Evolutionary conservation across 2,329 filamentous ascomycete genomes (phyloP), one percentile per base, ranked within the genome.

Genomic region (Nemania diffusa): DNA sequence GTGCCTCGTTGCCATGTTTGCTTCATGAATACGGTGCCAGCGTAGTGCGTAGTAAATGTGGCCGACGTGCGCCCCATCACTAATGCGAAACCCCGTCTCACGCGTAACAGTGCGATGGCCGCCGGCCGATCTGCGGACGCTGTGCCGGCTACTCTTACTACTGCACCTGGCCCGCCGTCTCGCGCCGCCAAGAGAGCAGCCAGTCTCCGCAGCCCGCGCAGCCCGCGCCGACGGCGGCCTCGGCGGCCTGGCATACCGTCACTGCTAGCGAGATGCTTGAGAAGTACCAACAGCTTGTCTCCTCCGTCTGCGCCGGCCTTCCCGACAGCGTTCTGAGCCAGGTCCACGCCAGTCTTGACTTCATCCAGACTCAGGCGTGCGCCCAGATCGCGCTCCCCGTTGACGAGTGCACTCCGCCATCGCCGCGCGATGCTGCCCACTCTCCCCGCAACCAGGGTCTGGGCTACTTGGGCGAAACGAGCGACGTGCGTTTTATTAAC

Each of bases 401-500:
- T 29, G 48, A 51, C 40, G 24, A 15, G 20, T 44, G 5, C 11
- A 40, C 34, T 13, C 34, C 27, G 27, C 8, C 51, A 9, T 6
- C n/a, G 1, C n/a, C n/a, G n/a, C n/a, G n/a, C n/a, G 44, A 59
- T 50, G 40, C 20, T 20, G 29, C 27, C 2, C 26, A 13, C 40
- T n/a, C 57, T n/a, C 57, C 13, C 17, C 37, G 26, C 11, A 40
- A 15, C 22, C 24, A 20, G 22, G 29, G 17, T 6, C 37, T 26
- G 17, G 44, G 44, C 37, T 59, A 59, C 29, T 24, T 59, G 9
- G 57, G 57, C 22, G 57, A 59, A 26, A 59, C 44, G 9, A 59
- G 57, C 26, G 57, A 59, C 20, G 44, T 59, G 11, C 57, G 44
- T 20, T 59, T 59, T 44, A 13, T 59, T n/a, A n/a, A n/a, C 57